Base-by-base conservation (phyloP, 352 stramenopile species). In the Globisporangium irregulare region DNA sequence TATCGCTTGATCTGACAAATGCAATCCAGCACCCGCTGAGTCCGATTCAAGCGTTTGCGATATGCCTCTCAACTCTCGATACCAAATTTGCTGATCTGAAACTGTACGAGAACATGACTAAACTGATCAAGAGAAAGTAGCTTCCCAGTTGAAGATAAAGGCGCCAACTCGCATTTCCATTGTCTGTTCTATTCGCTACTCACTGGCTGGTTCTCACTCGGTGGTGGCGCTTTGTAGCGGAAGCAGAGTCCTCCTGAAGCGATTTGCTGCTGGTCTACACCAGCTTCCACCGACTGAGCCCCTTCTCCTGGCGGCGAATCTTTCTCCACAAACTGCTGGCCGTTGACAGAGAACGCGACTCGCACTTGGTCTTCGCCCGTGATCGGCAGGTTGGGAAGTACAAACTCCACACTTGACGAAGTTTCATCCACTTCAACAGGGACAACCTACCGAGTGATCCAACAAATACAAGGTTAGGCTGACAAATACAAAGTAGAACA, bases 61-160 rank as follows among this genome's bases (percentile, higher is more conserved):
- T 97, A 56, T 96, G 85, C 64, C 81, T 98, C 38, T 86, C 86
- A 34, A 81, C 87, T 25, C 91, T 97, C 64, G 87, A 97, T 75
- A 87, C 75, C 58, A 94, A 96, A 66, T 72, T 87, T 66, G 80
- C 76, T 3, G 79, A 90, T 65, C 58, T 59, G 66, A 82, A 84
- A 59, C 53, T 84, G 9, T 87, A 78, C 61, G 77, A 86, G 24
- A 75, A 72, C 56, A 74, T 82, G 46, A 66, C 74, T 43, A 84
- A 79, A 60, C 41, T 88, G 36, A 58, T 84, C 29, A 72, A 73
- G 29, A 76, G 54, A 62, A 82, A 79, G 72, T 77, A 70, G 36
- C 10, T 4, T 43, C 36, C 36, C 36, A 14, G 36, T 43, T 43
- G 14, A 48, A 48, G 38, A 20, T 14, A 48, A 48, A 7, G 38